Percentiles rank a stretch among this genome's conserved stretches.
phyloP scores from a whole-genome alignment of 2,329 filamentous ascomycete genomes.

The Colletotrichum tabaci region DNA sequence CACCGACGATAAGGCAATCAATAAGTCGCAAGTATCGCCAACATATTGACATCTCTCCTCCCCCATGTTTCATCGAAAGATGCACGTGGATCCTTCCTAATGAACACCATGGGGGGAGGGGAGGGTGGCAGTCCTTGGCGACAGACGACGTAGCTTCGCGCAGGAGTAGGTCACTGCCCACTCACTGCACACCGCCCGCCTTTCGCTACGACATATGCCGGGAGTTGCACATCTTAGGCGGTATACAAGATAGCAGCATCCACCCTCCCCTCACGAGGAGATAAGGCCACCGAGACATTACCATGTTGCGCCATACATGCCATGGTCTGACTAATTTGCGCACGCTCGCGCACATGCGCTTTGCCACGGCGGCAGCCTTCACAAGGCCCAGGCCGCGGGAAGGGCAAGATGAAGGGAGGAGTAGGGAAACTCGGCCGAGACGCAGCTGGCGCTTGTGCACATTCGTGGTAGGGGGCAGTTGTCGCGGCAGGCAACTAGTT shows the following conservation, averaged over 20 bases:
- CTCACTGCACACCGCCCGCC: too few species aligned
- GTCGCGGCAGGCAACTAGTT: slow-evolving; percentile 3
- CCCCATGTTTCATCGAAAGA: background rate
- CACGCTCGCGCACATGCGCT: background rate
- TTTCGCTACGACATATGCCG: background rate
- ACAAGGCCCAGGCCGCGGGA: too few species aligned
- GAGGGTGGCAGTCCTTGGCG: background rate
- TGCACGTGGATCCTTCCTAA: background rate
- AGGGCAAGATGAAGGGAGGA: background rate
- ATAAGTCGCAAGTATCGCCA: background rate
- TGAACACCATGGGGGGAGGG: background rate
- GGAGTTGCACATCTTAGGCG: background rate
- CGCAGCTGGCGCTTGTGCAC: background rate
- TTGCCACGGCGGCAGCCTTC: too few species aligned
- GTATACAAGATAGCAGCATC: too few species aligned
- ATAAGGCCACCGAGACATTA: background rate
- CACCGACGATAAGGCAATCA: background rate
- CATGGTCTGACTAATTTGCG: background rate
- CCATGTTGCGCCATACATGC: background rate
- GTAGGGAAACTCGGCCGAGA: background rate
- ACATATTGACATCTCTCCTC: background rate
- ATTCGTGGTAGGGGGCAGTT: background rate
- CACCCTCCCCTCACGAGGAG: background rate
- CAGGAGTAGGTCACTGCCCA: too few species aligned
- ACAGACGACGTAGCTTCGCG: background rate